Evolutionary conservation across 495 filamentous ascomycete species (phyloP).

Genomic region (Collariella sp.): DNA sequence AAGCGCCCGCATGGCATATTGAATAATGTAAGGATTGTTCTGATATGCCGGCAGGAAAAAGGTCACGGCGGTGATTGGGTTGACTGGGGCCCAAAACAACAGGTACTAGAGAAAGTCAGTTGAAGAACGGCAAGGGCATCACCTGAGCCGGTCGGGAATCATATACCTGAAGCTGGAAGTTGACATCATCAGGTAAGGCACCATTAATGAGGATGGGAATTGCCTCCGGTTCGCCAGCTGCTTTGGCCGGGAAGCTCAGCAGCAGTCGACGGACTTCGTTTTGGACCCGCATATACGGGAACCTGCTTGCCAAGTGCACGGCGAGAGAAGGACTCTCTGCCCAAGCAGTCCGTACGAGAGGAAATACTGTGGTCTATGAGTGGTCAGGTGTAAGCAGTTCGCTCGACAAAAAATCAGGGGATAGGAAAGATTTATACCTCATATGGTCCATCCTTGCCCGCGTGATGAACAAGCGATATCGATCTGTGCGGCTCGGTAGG

Average conservation of each 20-base stretch:
- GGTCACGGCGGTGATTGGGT: slow-evolving; percentile 84
- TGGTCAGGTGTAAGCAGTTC: background rate
- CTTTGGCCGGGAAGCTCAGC: slow-evolving; percentile 73
- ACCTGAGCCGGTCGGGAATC: background rate
- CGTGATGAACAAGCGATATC: slow-evolving; percentile 18
- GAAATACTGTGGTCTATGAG: slow-evolving; percentile 42
- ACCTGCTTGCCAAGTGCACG: slow-evolving; percentile 70
- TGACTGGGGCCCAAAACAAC: slow-evolving; percentile 88
- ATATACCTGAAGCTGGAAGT: slow-evolving; percentile 71
- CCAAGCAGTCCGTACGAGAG: slow-evolving; percentile 76
- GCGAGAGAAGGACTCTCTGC: slow-evolving; percentile 70
- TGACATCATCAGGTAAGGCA: slow-evolving; percentile 66
- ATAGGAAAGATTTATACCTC: slow-evolving; percentile 38
- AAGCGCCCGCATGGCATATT: slow-evolving; percentile 94
- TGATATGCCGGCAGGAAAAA: slow-evolving; percentile 88
- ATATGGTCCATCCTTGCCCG: slow-evolving; percentile 34
- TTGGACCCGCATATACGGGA: slow-evolving; percentile 61
- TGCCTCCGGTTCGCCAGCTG: slow-evolving; percentile 66
- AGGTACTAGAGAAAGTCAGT: slow-evolving; percentile 59
- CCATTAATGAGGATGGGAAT: slow-evolving; percentile 73
- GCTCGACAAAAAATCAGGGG: background rate
- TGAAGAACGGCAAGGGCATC: background rate
- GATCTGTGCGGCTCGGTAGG: slow-evolving; percentile 53
- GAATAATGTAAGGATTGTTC: slow-evolving; percentile 90
- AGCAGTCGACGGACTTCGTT: slow-evolving; percentile 70